Evolutionary conservation across 192 early-diverging fungal genomes (phyloP).

Genomic region (Glomus cerebriforme): DNA sequence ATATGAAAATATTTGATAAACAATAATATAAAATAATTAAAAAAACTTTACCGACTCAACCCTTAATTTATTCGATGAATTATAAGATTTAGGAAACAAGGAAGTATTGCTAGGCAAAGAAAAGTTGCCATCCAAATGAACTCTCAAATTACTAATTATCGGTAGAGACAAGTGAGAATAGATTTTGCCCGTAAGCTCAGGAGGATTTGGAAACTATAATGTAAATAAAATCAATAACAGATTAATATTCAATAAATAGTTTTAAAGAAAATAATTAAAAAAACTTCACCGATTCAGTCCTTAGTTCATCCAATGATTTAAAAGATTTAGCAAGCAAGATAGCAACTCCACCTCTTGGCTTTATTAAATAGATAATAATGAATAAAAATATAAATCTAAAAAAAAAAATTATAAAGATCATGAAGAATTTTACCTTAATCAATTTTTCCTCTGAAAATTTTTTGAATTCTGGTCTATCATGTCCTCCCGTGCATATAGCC

Average conservation of each 20-base stretch:
- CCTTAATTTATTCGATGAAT: too few species aligned
- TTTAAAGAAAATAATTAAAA: background rate
- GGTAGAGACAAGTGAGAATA: conserved; percentile 40
- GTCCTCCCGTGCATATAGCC: background rate
- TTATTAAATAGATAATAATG: background rate
- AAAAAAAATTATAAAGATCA: background rate
- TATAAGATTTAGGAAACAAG: too few species aligned
- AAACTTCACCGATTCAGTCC: too few species aligned
- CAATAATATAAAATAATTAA: too few species aligned
- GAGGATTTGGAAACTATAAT: background rate
- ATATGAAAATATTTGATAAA: too few species aligned
- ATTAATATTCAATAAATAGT: background rate
- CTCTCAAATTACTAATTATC: conserved; percentile 27
- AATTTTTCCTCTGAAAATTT: background rate
- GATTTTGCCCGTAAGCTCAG: conserved; percentile 19
- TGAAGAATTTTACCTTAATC: background rate
- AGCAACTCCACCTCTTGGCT: background rate
- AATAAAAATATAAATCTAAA: too few species aligned
- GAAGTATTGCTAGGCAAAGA: background rate
- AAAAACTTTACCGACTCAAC: too few species aligned
- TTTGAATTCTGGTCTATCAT: background rate
- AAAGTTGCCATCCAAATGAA: conserved; percentile 37
- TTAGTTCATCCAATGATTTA: background rate
- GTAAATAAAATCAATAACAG: background rate
- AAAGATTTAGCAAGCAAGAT: background rate